Percentiles rank a stretch among this genome's conserved stretches.
Conservation (phyloP, 495 filamentous ascomycete genomes). For the Lentithecium fluviatile region DNA sequence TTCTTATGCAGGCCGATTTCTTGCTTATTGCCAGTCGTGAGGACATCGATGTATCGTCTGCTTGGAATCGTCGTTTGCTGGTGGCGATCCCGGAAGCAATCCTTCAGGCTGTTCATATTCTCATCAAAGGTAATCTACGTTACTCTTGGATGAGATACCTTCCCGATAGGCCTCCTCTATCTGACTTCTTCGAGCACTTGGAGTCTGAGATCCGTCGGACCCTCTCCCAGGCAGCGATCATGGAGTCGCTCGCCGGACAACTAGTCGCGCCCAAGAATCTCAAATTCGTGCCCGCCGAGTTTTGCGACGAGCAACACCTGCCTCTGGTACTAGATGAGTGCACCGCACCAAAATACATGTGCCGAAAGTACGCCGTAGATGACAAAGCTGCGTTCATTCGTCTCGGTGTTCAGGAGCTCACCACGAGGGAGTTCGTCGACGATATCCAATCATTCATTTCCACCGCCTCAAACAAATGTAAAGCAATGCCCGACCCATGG, state of each 20-base stretch:
- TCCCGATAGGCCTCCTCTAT: background rate
- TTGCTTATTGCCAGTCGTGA: background rate
- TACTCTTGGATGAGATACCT: background rate
- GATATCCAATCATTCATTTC: background rate
- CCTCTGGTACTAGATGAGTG: background rate
- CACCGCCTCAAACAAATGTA: background rate
- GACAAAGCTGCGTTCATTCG: background rate
- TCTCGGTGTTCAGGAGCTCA: background rate
- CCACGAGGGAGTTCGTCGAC: background rate
- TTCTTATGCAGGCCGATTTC: background rate
- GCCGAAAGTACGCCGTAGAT: background rate
- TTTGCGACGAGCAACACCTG: background rate
- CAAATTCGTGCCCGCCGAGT: background rate
- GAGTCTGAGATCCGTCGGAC: background rate
- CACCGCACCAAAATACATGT: background rate
- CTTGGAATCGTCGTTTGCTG: conserved; percentile 1
- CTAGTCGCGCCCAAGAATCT: background rate
- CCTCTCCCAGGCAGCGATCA: background rate
- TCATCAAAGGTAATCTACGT: background rate
- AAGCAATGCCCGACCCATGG: background rate
- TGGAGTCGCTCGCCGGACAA: background rate
- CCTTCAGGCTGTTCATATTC: background rate
- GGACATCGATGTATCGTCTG: background rate
- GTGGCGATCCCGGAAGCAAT: background rate
- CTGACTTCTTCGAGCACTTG: background rate